Conservation (phyloP, 2,329 filamentous ascomycete species). For the Dothideomycetes sp. region DNA sequence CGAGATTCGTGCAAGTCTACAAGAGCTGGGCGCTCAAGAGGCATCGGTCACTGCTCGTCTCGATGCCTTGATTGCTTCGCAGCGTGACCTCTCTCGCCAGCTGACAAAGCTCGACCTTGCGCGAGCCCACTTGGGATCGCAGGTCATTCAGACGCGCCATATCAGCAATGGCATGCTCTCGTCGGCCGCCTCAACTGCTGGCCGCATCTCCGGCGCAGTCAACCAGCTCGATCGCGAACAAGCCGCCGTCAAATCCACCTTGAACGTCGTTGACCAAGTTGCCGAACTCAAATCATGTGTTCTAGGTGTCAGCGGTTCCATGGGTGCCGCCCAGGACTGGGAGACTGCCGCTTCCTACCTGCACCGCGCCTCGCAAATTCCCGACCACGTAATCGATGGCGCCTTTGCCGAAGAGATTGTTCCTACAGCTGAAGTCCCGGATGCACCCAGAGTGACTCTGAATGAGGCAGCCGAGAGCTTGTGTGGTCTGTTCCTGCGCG, state of each 20-base stretch:
- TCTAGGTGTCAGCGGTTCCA: slow-evolving; percentile 84
- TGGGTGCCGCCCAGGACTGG: slow-evolving; percentile 98
- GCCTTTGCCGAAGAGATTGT: slow-evolving; percentile 87
- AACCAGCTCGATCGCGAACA: slow-evolving; percentile 86
- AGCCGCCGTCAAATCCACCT: slow-evolving; percentile 77
- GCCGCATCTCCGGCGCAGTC: slow-evolving; percentile 76
- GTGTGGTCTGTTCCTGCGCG: slow-evolving; percentile 80
- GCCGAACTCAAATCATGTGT: slow-evolving; percentile 95
- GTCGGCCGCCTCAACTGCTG: slow-evolving; percentile 74
- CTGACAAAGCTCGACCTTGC: slow-evolving; percentile 80
- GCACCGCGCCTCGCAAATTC: slow-evolving; percentile 70
- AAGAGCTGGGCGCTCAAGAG: slow-evolving; percentile 67
- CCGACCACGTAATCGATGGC: slow-evolving; percentile 68
- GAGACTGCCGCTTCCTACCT: slow-evolving; percentile 90
- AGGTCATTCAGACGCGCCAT: slow-evolving; percentile 71
- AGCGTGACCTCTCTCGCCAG: slow-evolving; percentile 79
- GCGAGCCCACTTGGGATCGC: slow-evolving; percentile 77
- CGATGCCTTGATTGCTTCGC: slow-evolving; percentile 67
- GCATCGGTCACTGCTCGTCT: slow-evolving; percentile 63
- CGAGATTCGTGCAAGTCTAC: slow-evolving; percentile 70
- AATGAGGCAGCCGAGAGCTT: slow-evolving; percentile 81
- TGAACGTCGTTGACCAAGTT: slow-evolving; percentile 90
- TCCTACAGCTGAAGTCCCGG: slow-evolving; percentile 89
- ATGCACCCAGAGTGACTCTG: slow-evolving; percentile 78
- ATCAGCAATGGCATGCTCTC: slow-evolving; percentile 89